phyloP scores from a whole-genome alignment of 78 protist species.

The Dictyostelium intermedium region DNA sequence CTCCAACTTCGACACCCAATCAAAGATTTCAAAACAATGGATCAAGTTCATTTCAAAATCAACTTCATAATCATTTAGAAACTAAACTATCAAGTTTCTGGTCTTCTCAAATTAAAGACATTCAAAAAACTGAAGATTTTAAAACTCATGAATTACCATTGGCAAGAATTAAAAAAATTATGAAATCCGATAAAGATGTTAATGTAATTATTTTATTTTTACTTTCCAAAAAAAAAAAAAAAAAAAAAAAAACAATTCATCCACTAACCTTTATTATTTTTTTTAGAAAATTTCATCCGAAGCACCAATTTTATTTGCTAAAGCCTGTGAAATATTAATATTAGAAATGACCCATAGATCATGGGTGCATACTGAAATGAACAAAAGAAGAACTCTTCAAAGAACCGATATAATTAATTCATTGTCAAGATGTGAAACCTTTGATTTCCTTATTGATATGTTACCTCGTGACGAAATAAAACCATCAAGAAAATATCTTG shows the following conservation, averaged over 20 bases:
- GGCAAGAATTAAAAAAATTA: constrained; percentile 90
- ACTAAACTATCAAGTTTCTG: constrained; percentile 8
- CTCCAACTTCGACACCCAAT: not conserved
- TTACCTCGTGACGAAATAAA: constrained; percentile 88
- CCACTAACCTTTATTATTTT: not conserved
- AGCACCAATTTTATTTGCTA: constrained; percentile 90
- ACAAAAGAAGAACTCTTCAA: constrained; percentile 88
- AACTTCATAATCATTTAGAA: constrained; percentile 27
- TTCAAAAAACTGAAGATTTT: constrained; percentile 44
- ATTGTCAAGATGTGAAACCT: constrained; percentile 83
- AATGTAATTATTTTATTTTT: constrained; percentile 16
- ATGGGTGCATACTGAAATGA: constrained; percentile 87
- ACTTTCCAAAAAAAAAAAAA: not conserved
- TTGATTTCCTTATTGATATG: constrained; percentile 91
- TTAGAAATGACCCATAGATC: constrained; percentile 87
- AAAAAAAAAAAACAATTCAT: constrained; percentile 15
- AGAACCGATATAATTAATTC: constrained; percentile 89
- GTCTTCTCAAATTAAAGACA: constrained; percentile 19
- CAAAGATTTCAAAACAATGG: not conserved
- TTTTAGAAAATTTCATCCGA: constrained; percentile 53
- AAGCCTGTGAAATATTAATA: constrained; percentile 93
- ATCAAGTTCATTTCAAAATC: not conserved
- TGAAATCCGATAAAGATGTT: constrained; percentile 89
- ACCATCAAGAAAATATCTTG: constrained; percentile 20
- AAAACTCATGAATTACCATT: constrained; percentile 81